Percentiles rank a stretch among this genome's conserved stretches.
Evolutionary conservation across 441 rosid species (phyloP).

Genomic region (Omphalea diandra): DNA sequence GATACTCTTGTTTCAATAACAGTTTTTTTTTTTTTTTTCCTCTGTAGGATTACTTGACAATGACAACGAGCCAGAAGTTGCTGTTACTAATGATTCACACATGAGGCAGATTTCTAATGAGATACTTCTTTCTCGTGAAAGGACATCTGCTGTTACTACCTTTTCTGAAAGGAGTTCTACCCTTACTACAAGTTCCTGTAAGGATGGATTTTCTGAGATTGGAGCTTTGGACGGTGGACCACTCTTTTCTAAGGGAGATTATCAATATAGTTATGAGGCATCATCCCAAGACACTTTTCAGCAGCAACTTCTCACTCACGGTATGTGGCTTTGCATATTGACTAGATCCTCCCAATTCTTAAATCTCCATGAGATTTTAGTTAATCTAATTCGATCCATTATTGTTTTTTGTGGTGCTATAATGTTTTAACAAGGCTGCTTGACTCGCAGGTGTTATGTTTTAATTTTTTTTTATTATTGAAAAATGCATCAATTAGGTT

Average conservation of each 20-base stretch:
- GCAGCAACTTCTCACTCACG: slow-evolving; percentile 16
- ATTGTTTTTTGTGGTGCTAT: background rate
- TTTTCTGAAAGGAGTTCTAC: slow-evolving; percentile 28
- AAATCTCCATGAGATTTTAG: background rate
- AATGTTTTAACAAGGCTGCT: too few species aligned
- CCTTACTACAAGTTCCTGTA: slow-evolving; percentile 26
- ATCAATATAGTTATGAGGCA: slow-evolving; percentile 15
- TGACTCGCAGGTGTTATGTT: background rate
- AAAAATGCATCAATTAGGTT: too few species aligned
- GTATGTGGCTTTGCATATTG: slow-evolving; percentile 20
- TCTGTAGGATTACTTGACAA: slow-evolving; percentile 17
- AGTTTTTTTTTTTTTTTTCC: background rate
- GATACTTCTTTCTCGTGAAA: slow-evolving; percentile 27
- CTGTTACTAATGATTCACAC: slow-evolving; percentile 7
- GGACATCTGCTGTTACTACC: slow-evolving; percentile 21
- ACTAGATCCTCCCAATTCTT: background rate
- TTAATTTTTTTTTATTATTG: background rate
- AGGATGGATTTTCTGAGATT: slow-evolving; percentile 19
- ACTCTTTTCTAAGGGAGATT: slow-evolving; percentile 19
- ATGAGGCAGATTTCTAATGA: slow-evolving; percentile 19
- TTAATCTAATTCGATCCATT: background rate
- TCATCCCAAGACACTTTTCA: slow-evolving; percentile 20
- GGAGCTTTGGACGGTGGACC: slow-evolving; percentile 27
- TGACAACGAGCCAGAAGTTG: slow-evolving; percentile 15
- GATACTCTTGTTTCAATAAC: background rate